Evolutionary conservation across 1,284 basidiomycete species (phyloP).

Genomic region (Coniferiporia weirii): DNA sequence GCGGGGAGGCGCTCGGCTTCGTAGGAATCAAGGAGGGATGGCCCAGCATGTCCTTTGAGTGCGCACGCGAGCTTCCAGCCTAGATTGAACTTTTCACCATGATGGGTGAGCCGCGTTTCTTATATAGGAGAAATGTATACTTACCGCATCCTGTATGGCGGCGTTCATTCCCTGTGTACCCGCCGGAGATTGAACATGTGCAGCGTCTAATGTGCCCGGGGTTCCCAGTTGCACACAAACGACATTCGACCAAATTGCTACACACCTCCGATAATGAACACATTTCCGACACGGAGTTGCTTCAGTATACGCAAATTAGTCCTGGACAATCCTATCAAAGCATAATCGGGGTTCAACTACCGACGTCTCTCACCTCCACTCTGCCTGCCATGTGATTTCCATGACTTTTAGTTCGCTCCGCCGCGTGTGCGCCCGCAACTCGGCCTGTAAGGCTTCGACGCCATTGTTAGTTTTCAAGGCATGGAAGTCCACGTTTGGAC

Average conservation of each 20-base stretch:
- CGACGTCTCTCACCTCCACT: slow-evolving; percentile 2
- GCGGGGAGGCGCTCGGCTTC: slow-evolving; percentile 35
- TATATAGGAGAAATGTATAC: too few species aligned
- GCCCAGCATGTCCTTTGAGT: slow-evolving; percentile 28
- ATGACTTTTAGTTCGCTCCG: slow-evolving; percentile 2
- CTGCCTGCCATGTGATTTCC: slow-evolving; percentile 6
- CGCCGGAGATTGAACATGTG: slow-evolving; percentile 39
- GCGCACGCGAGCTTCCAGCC: slow-evolving; percentile 39
- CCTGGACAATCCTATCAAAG: slow-evolving; percentile 18
- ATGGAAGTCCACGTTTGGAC: neutral
- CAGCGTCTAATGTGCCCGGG: slow-evolving; percentile 30
- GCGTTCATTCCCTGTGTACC: slow-evolving; percentile 43
- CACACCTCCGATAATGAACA: slow-evolving; percentile 35
- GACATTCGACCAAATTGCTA: neutral
- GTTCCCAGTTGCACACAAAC: neutral
- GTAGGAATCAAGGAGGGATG: slow-evolving; percentile 32
- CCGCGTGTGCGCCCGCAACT: neutral
- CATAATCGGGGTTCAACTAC: neutral
- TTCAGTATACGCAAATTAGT: slow-evolving; percentile 36
- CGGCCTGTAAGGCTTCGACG: neutral
- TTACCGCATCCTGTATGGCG: slow-evolving; percentile 35
- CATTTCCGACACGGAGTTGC: slow-evolving; percentile 30
- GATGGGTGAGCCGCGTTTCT: too few species aligned
- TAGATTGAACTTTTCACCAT: slow-evolving; percentile 29
- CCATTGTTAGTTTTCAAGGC: neutral